Evolutionary conservation across 1,284 basidiomycete species (phyloP).

Genomic region (Filobasidium uniguttulatum): DNA sequence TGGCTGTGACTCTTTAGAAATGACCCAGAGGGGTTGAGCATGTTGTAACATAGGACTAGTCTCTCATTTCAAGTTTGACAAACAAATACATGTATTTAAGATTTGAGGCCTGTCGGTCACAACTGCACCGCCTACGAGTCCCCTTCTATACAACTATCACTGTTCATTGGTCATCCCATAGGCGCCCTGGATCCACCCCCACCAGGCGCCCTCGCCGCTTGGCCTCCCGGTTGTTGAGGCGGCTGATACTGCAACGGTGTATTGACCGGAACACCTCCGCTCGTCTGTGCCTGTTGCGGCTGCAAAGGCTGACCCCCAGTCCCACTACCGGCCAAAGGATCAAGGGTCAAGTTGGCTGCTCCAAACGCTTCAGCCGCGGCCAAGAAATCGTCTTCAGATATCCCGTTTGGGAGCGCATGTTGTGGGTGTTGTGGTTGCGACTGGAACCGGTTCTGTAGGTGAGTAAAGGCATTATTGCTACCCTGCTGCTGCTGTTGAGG

Average conservation of each 20-base stretch:
- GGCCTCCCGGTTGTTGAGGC: background rate
- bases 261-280: background rate
- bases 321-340: background rate
- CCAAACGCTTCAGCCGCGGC: slow-evolving; percentile 1
- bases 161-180: background rate
- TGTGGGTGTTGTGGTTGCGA: too few species aligned
- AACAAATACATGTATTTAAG: too few species aligned
- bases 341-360: background rate
- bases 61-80: too few species aligned
- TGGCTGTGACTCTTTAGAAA: too few species aligned
- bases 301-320: background rate
- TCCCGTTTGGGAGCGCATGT: background rate
- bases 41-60: too few species aligned
- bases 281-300: background rate
- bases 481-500: too few species aligned
- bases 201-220: background rate
- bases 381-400: slow-evolving; percentile 1
- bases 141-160: background rate
- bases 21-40: too few species aligned
- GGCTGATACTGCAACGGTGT: background rate
- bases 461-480: too few species aligned
- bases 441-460: too few species aligned
- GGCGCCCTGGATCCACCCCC: background rate
- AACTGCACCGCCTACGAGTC: too few species aligned
- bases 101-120: too few species aligned